phyloP scores from a whole-genome alignment of 768 basidiomycete species.

The Sporobolomyces roseus region DNA sequence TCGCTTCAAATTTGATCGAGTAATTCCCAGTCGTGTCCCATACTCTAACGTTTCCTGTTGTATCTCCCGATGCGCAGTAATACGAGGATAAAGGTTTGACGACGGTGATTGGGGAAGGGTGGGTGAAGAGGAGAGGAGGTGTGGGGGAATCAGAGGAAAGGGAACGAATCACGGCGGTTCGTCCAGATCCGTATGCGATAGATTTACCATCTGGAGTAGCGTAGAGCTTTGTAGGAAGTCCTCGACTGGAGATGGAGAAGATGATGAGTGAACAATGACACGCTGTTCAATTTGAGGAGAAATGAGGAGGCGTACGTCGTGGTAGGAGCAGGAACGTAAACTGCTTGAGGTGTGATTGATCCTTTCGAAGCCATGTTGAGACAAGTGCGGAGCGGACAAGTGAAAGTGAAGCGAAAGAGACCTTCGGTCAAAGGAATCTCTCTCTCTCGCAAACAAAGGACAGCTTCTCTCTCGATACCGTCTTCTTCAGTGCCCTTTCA shows the following conservation, averaged over 20 bases:
- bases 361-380: slow-evolving; percentile 5
- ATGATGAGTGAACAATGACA: background rate
- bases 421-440: background rate
- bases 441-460: background rate
- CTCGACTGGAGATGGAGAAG: slow-evolving; percentile 14
- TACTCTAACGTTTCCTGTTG: slow-evolving; percentile 59
- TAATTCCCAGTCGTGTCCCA: slow-evolving; percentile 91
- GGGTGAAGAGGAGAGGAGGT: slow-evolving; percentile 19
- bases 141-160: background rate
- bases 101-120: slow-evolving; percentile 18
- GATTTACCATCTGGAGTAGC: slow-evolving; percentile 17
- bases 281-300: background rate
- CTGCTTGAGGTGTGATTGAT: background rate
- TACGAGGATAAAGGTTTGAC: slow-evolving; percentile 50
- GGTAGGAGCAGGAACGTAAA: background rate
- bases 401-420: background rate
- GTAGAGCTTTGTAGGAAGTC: slow-evolving; percentile 32
- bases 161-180: slow-evolving; percentile 30
- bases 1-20: slow-evolving; percentile 50
- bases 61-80: slow-evolving; percentile 88
- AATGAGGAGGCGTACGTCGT: background rate
- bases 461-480: no score
- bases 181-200: slow-evolving; percentile 30
- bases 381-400: background rate
- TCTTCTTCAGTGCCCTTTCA: no score